Base-by-base conservation (phyloP, 2,329 filamentous ascomycete species). In the Paecilomyces sp. region DNA sequence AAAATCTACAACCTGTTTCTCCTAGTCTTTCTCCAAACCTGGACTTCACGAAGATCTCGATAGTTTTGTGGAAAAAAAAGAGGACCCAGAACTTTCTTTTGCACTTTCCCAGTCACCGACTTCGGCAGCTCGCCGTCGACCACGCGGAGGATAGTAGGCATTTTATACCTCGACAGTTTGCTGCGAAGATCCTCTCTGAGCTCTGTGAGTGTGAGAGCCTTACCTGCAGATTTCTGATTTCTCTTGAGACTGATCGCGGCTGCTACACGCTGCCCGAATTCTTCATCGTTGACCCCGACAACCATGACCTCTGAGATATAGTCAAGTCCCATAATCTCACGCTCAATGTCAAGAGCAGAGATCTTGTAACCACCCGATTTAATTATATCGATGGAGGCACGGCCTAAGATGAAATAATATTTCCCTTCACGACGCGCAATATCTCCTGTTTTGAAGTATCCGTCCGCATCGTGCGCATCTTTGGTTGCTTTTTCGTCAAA, bases 361-460 rank as follows among this genome's bases (percentile, higher is more conserved):
- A 82, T 79, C 68, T 82, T 82, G 66, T 81, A 81, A 0, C 80
- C 80, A 4, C 79, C 79, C 7, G 75, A 77, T 61, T 82, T 82
- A 64, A 83, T 79, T 33, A 82, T 80, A 61, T 81, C 79, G 11
- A 80, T 70, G 18, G 74, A 78, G 3, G 76, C 78, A 13, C 79
- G 73, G 13, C 79, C 80, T 18, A 79, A 66, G 57, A 82, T 81
- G 57, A 71, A 81, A 63, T 79, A 81, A 70, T 75, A 25, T 41
- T 62, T 60, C 1, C 64, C 65, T 53, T 70, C 65, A 6, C 63
- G 62, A 7, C 66, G 53, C 4, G 69, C 69, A 41, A 71, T 66
- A 56, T 78, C 76, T 3, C 75, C 75, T 6, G 75, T 78, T 31
- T 72, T 75, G 65, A 72, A 81, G 64, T 74, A 79, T 3, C 74